These are phyloP conservation scores for Globisporangium cystogenes DNA, from an alignment of 352 stramenopile genomes.

Conservation along the genomic window DNA sequence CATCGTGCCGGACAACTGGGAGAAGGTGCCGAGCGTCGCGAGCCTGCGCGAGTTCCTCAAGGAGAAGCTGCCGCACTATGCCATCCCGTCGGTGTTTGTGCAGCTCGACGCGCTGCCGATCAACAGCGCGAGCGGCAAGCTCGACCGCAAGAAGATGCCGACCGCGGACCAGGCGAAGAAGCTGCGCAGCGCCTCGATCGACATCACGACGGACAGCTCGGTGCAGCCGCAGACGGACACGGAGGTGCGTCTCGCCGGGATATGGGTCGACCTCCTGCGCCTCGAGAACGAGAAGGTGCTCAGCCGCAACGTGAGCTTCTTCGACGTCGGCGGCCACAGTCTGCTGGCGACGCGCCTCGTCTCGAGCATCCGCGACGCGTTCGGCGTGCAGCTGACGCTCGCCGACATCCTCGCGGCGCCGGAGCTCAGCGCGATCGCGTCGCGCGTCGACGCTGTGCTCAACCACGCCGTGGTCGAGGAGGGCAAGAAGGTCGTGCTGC, in stretches of 20 bases:
- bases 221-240: conserved; percentile 50
- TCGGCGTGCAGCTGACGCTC: conserved; percentile 63
- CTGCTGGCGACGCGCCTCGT: conserved; percentile 68
- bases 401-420: conserved; percentile 67
- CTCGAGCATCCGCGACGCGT: conserved; percentile 59
- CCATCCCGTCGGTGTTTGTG: conserved; percentile 77
- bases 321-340: conserved; percentile 79
- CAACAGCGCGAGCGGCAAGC: conserved; percentile 83
- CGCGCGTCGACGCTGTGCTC: conserved; percentile 40
- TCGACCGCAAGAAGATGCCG: conserved; percentile 87
- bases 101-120: conserved; percentile 83
- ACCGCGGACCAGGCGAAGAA: conserved; percentile 60
- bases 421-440: conserved; percentile 48
- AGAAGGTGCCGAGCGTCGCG: conserved; percentile 52
- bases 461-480: conserved; percentile 4
- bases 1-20: conserved; percentile 77
- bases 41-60: conserved; percentile 67
- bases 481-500: conserved; percentile 47
- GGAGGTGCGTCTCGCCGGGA: conserved; percentile 48
- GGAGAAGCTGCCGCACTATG: conserved; percentile 77
- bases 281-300: conserved; percentile 50
- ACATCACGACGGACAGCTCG: conserved; percentile 39
- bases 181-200: conserved; percentile 70
- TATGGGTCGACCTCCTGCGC: conserved; percentile 64
- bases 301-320: conserved; percentile 67